Evolutionary conservation across 176 grass and related monocot genomes (phyloP).

Genomic region (Bonia amplexicaulis): DNA sequence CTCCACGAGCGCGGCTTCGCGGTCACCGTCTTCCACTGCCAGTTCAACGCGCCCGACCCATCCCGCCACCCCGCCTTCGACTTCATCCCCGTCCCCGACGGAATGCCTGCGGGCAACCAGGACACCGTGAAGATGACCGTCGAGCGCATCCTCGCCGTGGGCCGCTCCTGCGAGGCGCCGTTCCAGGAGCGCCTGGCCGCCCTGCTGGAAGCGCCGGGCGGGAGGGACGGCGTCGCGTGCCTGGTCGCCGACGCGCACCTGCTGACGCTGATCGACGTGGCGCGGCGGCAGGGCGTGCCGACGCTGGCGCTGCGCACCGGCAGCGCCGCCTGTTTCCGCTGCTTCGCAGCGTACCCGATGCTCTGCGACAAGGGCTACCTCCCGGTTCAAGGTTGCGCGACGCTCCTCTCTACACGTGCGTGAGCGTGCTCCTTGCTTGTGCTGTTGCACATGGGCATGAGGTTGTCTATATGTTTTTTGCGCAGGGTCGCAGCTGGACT

Average conservation of each 20-base stretch:
- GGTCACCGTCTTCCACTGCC: constrained; percentile 31
- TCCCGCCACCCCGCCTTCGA: background rate
- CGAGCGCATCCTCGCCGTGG: background rate
- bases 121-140: background rate
- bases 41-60: constrained; percentile 11
- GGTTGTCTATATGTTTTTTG: background rate
- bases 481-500: background rate
- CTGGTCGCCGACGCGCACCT: constrained; percentile 14
- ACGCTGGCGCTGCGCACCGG: constrained; percentile 19
- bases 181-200: background rate
- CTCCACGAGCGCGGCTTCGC: constrained; percentile 28
- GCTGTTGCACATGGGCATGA: background rate
- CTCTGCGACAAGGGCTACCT: constrained; percentile 11
- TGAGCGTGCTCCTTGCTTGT: no score
- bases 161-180: background rate
- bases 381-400: background rate
- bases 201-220: background rate
- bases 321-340: constrained; percentile 2
- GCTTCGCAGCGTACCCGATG: background rate
- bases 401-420: no score
- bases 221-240: background rate
- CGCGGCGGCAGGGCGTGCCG: constrained; percentile 4
- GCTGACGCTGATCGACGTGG: background rate
- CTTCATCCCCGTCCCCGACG: background rate
- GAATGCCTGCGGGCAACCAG: background rate